phyloP scores from a whole-genome alignment of 371 early-diverging fungal species.

The Dinochytrium kinnereticum region DNA sequence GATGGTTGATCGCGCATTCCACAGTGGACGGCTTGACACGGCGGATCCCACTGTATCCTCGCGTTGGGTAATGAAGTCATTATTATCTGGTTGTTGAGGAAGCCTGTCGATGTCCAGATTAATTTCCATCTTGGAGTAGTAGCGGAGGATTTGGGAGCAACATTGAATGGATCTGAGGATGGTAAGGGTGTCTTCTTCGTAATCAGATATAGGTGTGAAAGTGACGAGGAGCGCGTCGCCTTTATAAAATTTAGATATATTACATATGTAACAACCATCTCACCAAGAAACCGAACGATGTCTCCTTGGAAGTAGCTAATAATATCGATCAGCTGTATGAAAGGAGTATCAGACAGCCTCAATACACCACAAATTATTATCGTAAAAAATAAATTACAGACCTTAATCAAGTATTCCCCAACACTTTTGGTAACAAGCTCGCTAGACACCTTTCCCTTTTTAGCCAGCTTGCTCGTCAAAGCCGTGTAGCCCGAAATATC shows the following conservation, averaged over 20 bases:
- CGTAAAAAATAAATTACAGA: background rate
- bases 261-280: background rate
- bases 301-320: background rate
- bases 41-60: background rate
- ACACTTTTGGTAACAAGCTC: constrained; percentile 9
- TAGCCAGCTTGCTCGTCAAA: constrained; percentile 5
- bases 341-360: background rate
- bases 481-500: constrained; percentile 9
- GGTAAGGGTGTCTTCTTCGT: background rate
- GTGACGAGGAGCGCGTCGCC: constrained; percentile 18
- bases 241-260: background rate
- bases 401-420: background rate
- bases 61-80: background rate
- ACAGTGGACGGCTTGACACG: background rate
- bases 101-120: background rate
- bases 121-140: constrained; percentile 1
- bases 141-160: constrained; percentile 4
- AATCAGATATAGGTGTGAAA: background rate
- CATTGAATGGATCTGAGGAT: background rate
- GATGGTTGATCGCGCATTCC: background rate
- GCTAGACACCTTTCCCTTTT: constrained; percentile 3
- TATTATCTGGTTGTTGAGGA: background rate
- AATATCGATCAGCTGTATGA: constrained; percentile 2
- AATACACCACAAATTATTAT: background rate
- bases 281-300: constrained; percentile 9